Conservation (phyloP, 2,329 filamentous ascomycete genomes). For the Cladosporium phlei region DNA sequence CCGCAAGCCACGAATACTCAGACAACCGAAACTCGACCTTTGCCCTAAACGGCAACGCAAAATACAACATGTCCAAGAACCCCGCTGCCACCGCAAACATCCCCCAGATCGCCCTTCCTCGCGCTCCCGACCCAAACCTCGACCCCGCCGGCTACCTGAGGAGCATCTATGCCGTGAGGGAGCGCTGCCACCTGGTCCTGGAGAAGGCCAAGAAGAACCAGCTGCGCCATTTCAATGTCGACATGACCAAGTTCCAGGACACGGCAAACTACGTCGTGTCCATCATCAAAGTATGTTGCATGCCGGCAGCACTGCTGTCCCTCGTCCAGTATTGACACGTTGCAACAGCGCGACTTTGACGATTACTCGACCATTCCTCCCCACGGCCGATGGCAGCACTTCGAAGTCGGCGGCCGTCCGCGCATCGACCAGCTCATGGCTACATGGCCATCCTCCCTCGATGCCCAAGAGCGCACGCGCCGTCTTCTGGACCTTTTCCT, state of each 20-base stretch:
- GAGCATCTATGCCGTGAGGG: constrained; percentile 82
- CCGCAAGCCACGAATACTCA: constrained; percentile 16
- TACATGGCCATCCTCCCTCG: constrained; percentile 64
- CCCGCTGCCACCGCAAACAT: constrained; percentile 42
- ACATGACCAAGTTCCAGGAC: constrained; percentile 75
- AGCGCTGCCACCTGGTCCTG: constrained; percentile 68
- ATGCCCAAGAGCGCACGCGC: constrained; percentile 68
- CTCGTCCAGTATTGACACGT: constrained; percentile 2
- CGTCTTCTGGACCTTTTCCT: constrained; percentile 74
- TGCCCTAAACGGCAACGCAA: constrained; percentile 15
- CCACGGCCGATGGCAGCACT: constrained; percentile 83
- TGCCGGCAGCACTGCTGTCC: not conserved
- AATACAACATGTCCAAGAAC: constrained; percentile 34
- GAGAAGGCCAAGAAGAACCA: constrained; percentile 73
- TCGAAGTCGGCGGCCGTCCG: constrained; percentile 72
- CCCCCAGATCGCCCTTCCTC: constrained; percentile 63
- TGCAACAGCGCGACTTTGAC: constrained; percentile 60
- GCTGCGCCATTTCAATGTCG: constrained; percentile 81
- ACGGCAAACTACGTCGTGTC: constrained; percentile 84
- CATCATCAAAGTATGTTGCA: constrained; percentile 73
- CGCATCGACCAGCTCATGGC: constrained; percentile 66
- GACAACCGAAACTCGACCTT: constrained; percentile 16
- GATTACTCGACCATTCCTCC: constrained; percentile 71
- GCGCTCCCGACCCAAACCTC: constrained; percentile 77
- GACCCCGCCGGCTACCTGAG: constrained; percentile 88